phyloP scores from a whole-genome alignment of 768 basidiomycete genomes.

The Inosperma sp. region DNA sequence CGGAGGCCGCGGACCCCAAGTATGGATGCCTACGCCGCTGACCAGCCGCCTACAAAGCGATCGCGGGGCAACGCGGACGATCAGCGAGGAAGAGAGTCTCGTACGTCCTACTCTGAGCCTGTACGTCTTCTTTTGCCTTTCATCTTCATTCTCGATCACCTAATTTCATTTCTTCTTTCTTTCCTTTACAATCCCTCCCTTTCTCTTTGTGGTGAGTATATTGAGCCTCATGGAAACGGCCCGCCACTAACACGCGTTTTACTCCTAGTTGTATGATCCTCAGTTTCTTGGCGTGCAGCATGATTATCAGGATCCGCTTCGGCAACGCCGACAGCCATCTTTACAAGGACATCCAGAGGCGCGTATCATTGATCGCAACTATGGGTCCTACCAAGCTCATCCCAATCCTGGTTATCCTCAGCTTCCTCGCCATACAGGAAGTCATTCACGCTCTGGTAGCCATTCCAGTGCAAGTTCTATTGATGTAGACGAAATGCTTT shows the following conservation, averaged over 20 bases:
- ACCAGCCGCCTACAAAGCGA: constrained; percentile 50
- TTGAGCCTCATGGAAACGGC: neutral
- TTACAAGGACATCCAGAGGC: constrained; percentile 11
- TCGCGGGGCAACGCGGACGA: constrained; percentile 39
- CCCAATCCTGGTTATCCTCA: constrained; percentile 1
- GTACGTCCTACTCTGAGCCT: constrained; percentile 28
- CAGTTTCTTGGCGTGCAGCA: constrained; percentile 1
- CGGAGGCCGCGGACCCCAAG: constrained; percentile 34
- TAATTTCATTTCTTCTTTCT: constrained; percentile 2
- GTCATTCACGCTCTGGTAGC: constrained; percentile 31
- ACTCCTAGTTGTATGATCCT: neutral
- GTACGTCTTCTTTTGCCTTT: constrained; percentile 19
- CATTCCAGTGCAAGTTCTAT: constrained; percentile 35
- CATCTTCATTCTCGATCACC: constrained; percentile 2
- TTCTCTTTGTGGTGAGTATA: neutral
- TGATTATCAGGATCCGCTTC: constrained; percentile 1
- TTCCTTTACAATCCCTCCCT: constrained; percentile 6
- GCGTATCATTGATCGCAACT: constrained; percentile 19
- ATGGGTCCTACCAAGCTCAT: constrained; percentile 13
- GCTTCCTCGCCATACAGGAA: constrained; percentile 2
- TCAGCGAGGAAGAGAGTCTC: constrained; percentile 24
- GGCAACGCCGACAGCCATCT: constrained; percentile 6
- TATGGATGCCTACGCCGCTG: constrained; percentile 30
- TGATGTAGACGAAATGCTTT: constrained; percentile 44
- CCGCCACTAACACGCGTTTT: neutral